phyloP scores from a whole-genome alignment of 768 basidiomycete species.

The Paxillus involutus region DNA sequence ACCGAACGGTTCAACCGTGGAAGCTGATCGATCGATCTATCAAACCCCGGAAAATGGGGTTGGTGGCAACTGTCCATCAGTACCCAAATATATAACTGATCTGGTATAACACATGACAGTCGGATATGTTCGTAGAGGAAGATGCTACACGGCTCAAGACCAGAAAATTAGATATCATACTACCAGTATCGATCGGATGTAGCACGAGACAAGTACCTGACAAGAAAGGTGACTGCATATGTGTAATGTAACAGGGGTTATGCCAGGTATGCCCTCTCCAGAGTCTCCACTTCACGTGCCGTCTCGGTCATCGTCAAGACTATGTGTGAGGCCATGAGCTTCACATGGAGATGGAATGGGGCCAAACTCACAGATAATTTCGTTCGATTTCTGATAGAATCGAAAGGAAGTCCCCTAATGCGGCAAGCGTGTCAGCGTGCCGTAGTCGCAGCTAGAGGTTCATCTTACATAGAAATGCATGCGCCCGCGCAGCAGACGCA shows the following conservation, averaged over 20 bases:
- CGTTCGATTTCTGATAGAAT: slow-evolving; percentile 90
- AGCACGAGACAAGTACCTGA: background rate
- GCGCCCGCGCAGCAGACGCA: slow-evolving; percentile 79
- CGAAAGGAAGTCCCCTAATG: slow-evolving; percentile 85
- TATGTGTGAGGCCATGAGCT: slow-evolving; percentile 40
- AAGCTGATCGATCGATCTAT: no score
- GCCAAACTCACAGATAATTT: slow-evolving; percentile 70
- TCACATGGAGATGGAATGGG: background rate
- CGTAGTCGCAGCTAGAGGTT: background rate
- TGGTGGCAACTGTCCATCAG: no score
- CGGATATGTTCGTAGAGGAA: no score
- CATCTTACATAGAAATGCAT: slow-evolving; percentile 79
- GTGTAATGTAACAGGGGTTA: background rate
- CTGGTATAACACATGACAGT: no score
- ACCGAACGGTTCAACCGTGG: no score
- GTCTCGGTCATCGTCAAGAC: slow-evolving; percentile 42
- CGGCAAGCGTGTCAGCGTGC: slow-evolving; percentile 1
- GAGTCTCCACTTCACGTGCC: slow-evolving; percentile 42
- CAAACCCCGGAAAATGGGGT: no score
- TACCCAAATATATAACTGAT: no score
- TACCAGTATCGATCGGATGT: background rate
- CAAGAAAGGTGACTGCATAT: background rate
- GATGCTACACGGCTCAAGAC: no score
- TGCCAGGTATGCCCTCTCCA: slow-evolving; percentile 44
- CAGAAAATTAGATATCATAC: no score